Conservation (phyloP, 23 red algal genomes). For the Gracilariopsis chorda region DNA sequence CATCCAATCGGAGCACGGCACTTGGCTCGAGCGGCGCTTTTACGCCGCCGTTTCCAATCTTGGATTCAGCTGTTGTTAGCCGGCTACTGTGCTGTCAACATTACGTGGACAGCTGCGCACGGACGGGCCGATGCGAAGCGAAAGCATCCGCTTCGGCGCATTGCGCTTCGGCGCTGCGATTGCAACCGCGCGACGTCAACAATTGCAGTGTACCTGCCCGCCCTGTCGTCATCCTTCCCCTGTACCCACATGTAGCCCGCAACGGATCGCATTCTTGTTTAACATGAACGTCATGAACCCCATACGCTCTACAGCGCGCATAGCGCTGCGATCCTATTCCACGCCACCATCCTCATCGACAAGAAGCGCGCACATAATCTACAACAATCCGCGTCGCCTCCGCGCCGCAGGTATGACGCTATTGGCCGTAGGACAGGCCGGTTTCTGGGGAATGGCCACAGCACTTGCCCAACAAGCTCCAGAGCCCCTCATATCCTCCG, state of each 20-base stretch:
- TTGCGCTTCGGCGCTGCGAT: too few species aligned
- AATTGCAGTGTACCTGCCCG: too few species aligned
- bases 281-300: too few species aligned
- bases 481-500: slow-evolving; percentile 25
- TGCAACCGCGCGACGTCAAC: too few species aligned
- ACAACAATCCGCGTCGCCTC: slow-evolving; percentile 44
- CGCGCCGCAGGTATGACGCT: slow-evolving; percentile 22
- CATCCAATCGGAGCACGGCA: not conserved
- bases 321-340: not conserved
- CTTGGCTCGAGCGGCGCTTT: not conserved
- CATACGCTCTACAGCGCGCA: not conserved
- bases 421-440: slow-evolving; percentile 40
- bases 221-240: too few species aligned
- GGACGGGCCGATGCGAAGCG: too few species aligned
- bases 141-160: too few species aligned
- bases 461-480: slow-evolving; percentile 10
- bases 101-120: too few species aligned
- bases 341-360: not conserved
- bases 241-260: too few species aligned
- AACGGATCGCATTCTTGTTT: too few species aligned
- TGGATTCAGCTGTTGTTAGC: too few species aligned
- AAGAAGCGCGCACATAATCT: slow-evolving; percentile 3
- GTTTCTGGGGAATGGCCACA: slow-evolving; percentile 36
- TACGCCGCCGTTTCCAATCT: not conserved
- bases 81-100: too few species aligned